phyloP scores from a whole-genome alignment of 257 asterid genomes.

The Solanum etuberosum region DNA sequence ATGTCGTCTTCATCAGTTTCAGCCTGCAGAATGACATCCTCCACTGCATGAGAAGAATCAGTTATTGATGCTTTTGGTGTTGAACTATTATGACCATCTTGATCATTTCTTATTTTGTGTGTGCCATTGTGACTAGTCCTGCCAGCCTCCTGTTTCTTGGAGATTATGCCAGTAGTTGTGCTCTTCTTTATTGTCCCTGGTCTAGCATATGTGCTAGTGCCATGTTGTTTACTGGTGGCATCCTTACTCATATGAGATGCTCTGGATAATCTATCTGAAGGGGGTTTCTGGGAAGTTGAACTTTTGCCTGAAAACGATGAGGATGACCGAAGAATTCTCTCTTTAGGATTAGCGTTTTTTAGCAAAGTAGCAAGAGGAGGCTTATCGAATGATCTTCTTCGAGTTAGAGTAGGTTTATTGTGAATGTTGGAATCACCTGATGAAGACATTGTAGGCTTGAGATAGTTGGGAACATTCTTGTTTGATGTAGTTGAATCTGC shows the following conservation, averaged over 20 bases:
- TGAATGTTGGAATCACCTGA: slow-evolving; percentile 2
- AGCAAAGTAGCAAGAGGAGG: slow-evolving; percentile 33
- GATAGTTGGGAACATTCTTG: slow-evolving; percentile 38
- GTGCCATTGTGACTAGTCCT: neutral
- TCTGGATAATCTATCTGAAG: slow-evolving; percentile 18
- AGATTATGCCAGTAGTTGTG: neutral
- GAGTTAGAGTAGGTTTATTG: slow-evolving; percentile 5
- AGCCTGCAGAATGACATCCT: neutral
- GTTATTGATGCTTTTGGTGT: neutral
- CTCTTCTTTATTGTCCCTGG: slow-evolving; percentile 20
- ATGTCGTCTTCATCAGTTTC: neutral
- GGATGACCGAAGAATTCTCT: slow-evolving; percentile 17
- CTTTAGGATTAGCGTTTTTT: slow-evolving; percentile 22
- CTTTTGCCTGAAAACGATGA: slow-evolving; percentile 26
- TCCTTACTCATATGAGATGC: slow-evolving; percentile 13
- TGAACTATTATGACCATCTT: neutral
- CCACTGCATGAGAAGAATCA: neutral
- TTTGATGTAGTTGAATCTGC: slow-evolving; percentile 14
- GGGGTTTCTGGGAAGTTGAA: slow-evolving; percentile 10
- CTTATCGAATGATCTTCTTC: slow-evolving; percentile 53
- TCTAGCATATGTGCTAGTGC: slow-evolving; percentile 12
- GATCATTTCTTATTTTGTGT: neutral
- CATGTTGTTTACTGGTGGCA: slow-evolving; percentile 14
- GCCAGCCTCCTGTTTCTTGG: slow-evolving; percentile 15
- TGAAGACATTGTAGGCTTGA: slow-evolving; percentile 35